Conservation (phyloP, 2,329 filamentous ascomycete genomes). For the Dothideomycetes sp. region DNA sequence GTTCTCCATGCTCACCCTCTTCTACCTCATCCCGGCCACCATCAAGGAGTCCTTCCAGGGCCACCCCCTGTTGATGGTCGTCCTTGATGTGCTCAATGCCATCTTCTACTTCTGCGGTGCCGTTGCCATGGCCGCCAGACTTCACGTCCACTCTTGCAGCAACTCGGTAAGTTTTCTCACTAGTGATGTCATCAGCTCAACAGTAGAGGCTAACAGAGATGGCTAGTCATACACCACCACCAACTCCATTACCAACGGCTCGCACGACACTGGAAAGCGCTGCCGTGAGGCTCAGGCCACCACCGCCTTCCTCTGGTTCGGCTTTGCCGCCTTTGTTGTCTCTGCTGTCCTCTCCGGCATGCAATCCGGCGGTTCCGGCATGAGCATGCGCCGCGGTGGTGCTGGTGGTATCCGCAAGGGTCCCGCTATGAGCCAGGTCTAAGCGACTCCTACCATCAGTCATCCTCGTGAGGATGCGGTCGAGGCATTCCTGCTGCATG, state of each 20-base stretch:
- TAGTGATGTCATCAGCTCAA: neutral
- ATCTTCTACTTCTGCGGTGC: conserved; percentile 62
- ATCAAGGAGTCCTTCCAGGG: conserved; percentile 44
- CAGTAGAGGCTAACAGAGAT: neutral
- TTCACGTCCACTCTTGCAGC: conserved; percentile 58
- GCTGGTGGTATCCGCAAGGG: conserved; percentile 34
- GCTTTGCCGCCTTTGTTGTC: conserved; percentile 51
- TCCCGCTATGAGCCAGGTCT: conserved; percentile 46
- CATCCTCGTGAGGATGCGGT: too few relatives aligned
- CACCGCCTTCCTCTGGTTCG: conserved; percentile 70
- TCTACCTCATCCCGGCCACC: conserved; percentile 50
- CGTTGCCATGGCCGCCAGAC: conserved; percentile 59
- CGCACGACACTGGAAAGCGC: conserved; percentile 47
- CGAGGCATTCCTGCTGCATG: too few relatives aligned
- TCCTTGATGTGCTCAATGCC: conserved; percentile 47
- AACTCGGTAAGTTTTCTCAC: conserved; percentile 36
- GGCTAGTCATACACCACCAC: conserved; percentile 24
- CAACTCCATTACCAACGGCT: conserved; percentile 34
- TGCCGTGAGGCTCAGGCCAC: conserved; percentile 67
- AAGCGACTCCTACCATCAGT: conserved; percentile 20
- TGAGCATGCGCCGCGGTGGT: conserved; percentile 34
- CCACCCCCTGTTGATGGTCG: conserved; percentile 40
- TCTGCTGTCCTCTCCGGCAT: conserved; percentile 45
- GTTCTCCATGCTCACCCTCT: conserved; percentile 52
- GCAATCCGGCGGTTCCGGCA: conserved; percentile 40